Conservation (phyloP, 2,329 filamentous ascomycete genomes). For the Corinectria fuckeliana region DNA sequence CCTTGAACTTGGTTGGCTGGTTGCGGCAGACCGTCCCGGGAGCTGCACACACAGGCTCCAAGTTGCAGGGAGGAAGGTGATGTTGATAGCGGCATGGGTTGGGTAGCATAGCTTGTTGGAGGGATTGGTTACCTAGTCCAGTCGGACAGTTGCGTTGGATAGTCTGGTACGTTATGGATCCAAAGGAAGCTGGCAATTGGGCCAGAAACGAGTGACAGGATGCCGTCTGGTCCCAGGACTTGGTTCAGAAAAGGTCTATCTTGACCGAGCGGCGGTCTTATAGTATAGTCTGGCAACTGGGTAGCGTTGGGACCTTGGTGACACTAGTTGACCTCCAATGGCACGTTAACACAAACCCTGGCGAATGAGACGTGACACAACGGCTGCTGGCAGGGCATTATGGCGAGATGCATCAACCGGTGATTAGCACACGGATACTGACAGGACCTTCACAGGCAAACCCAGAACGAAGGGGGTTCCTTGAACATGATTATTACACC, state of each 20-base stretch:
- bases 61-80: background rate
- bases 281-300: background rate
- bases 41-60: conserved; percentile 27
- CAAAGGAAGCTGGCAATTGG: background rate
- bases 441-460: too few relatives aligned
- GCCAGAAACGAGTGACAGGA: background rate
- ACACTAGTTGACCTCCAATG: background rate
- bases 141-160: background rate
- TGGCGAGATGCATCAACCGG: background rate
- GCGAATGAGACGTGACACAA: conserved; percentile 3
- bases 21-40: conserved; percentile 33
- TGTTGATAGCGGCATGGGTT: background rate
- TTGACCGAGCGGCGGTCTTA: background rate
- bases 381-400: background rate
- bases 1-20: conserved; percentile 13
- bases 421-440: background rate
- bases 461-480: too few relatives aligned
- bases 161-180: background rate
- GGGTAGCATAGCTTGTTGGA: background rate
- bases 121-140: background rate
- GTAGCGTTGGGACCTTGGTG: background rate
- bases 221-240: background rate
- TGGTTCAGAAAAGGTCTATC: background rate
- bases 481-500: too few relatives aligned
- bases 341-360: conserved; percentile 4